A percentile compares a stretch with the other conserved stretches of the same genome.
Evolutionary conservation across 768 basidiomycete genomes (phyloP).

Genomic region (Peribolospora baueri): DNA sequence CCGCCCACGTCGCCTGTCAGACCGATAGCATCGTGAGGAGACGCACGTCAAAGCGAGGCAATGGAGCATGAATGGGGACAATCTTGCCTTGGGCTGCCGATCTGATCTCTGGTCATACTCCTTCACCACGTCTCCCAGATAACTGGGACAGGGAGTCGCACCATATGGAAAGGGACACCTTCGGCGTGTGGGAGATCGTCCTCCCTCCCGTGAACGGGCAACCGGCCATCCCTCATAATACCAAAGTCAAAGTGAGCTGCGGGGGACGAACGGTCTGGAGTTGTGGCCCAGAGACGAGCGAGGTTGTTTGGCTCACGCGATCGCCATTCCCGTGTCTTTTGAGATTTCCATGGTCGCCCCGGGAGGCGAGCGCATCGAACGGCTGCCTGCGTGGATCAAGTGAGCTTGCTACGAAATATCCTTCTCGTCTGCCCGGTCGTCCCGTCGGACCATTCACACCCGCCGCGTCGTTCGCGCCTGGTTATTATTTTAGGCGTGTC

Average conservation of each 20-base stretch:
- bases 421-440: background rate
- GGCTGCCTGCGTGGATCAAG: constrained; percentile 77
- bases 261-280: background rate
- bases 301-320: too few relatives aligned
- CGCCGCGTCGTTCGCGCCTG: background rate
- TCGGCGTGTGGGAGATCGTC: constrained; percentile 70
- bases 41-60: background rate
- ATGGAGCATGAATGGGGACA: background rate
- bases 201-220: constrained; percentile 45
- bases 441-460: background rate
- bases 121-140: constrained; percentile 27
- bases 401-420: background rate
- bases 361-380: constrained; percentile 56
- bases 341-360: constrained; percentile 82
- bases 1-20: background rate
- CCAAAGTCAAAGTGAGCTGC: constrained; percentile 59
- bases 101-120: background rate
- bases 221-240: constrained; percentile 76
- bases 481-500: constrained; percentile 32
- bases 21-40: background rate
- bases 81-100: background rate
- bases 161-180: constrained; percentile 59
- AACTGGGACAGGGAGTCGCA: constrained; percentile 65
- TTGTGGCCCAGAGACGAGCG: too few relatives aligned
- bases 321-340: too few relatives aligned